A percentile compares a stretch with the other conserved stretches of the same genome.
phyloP scores from a whole-genome alignment of 441 rosid genomes.

The Populus hybrid region DNA sequence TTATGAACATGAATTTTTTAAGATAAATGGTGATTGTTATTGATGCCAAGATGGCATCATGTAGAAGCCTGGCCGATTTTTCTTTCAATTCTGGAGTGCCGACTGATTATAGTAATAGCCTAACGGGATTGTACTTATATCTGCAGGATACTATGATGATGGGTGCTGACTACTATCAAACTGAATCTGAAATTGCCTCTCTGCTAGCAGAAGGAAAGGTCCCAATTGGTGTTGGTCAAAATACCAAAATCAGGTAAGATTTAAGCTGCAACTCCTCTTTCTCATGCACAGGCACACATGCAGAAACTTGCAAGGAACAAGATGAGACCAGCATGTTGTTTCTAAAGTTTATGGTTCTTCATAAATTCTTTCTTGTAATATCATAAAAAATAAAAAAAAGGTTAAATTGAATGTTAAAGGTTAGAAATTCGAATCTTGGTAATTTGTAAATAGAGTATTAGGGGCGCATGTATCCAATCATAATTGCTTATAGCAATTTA shows the following conservation, averaged over 20 bases:
- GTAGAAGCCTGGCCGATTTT: neutral
- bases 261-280: neutral
- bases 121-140: neutral
- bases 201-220: constrained; percentile 57
- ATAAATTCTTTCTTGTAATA: neutral
- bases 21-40: neutral
- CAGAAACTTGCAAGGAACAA: neutral
- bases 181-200: constrained; percentile 58
- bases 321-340: neutral
- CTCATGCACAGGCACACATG: neutral
- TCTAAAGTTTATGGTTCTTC: neutral
- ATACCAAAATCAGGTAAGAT: constrained; percentile 55
- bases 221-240: constrained; percentile 63
- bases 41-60: neutral
- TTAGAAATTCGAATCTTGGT: too few species aligned
- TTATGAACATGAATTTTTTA: neutral
- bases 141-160: constrained; percentile 58
- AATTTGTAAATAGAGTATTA: too few species aligned
- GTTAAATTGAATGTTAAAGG: too few species aligned
- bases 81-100: neutral
- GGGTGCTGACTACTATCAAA: constrained; percentile 63
- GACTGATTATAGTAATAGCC: neutral
- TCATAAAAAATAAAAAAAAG: neutral
- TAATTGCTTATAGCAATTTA: neutral
- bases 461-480: neutral